phyloP scores from a whole-genome alignment of 176 grass and related monocot species.

The Oropetium thomaeum region DNA sequence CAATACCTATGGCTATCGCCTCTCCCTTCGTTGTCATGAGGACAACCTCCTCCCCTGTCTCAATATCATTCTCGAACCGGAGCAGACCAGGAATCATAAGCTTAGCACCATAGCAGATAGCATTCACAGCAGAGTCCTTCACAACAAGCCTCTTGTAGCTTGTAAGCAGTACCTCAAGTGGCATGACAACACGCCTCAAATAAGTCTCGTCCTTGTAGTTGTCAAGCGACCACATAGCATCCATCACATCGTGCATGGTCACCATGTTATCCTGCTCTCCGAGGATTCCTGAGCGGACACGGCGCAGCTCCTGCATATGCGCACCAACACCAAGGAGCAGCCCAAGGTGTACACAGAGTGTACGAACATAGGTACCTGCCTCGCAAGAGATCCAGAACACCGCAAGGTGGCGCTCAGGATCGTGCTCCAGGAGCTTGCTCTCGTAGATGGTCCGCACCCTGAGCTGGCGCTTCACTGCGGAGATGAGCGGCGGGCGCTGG shows the following conservation, averaged over 20 bases:
- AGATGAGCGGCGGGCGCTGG: constrained; percentile 89
- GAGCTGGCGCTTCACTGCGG: constrained; percentile 82
- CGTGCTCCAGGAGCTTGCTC: constrained; percentile 77
- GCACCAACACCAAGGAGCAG: constrained; percentile 77
- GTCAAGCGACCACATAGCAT: no score
- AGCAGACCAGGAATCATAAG: constrained; percentile 95
- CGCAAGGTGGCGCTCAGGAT: constrained; percentile 54
- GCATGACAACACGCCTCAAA: no score
- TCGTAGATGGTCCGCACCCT: no score
- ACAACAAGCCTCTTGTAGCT: constrained; percentile 23
- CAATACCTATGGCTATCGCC: constrained; percentile 81
- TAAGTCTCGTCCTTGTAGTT: no score
- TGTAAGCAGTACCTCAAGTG: no score
- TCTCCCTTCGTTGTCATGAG: constrained; percentile 96
- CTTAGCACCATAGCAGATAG: constrained; percentile 95
- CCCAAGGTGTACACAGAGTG: constrained; percentile 81
- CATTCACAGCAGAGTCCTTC: constrained; percentile 95
- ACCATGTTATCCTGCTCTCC: constrained; percentile 75
- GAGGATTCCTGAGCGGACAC: constrained; percentile 71
- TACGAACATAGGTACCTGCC: constrained; percentile 83
- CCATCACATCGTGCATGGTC: no score
- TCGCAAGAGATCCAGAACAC: constrained; percentile 89
- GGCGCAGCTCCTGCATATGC: constrained; percentile 92
- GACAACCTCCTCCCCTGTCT: constrained; percentile 82
- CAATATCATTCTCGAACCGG: constrained; percentile 94